A percentile compares a stretch with the other conserved stretches of the same genome.
These are phyloP conservation scores for Capronia americana DNA, from an alignment of 2,329 filamentous ascomycete genomes.

Conservation along the genomic window DNA sequence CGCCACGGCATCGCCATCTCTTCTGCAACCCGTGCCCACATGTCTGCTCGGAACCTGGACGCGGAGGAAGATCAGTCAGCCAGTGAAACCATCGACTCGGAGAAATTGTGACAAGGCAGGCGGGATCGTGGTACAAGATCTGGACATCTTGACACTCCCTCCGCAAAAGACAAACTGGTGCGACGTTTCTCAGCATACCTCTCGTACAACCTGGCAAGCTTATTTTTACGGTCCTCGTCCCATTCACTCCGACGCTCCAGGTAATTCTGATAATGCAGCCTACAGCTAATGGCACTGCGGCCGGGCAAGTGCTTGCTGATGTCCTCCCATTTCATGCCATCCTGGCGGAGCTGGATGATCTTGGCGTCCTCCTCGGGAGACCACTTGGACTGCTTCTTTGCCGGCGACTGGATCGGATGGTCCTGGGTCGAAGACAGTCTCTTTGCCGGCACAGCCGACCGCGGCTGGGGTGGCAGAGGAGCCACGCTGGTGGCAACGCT, in stretches of 20 bases:
- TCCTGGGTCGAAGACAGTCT: slow-evolving; percentile 48
- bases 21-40: slow-evolving; percentile 95
- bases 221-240: slow-evolving; percentile 98
- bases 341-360: slow-evolving; percentile 87
- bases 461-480: slow-evolving; percentile 35
- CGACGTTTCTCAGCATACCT: slow-evolving; percentile 66
- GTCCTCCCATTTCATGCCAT: slow-evolving; percentile 98
- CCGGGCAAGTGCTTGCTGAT: slow-evolving; percentile 91
- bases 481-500: slow-evolving; percentile 36
- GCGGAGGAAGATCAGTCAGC: slow-evolving; percentile 11
- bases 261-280: slow-evolving; percentile 96
- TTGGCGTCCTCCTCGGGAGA: slow-evolving; percentile 89
- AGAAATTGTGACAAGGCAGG: slow-evolving; percentile 14
- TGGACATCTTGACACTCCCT: slow-evolving; percentile 7
- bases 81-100: slow-evolving; percentile 2
- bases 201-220: slow-evolving; percentile 91
- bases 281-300: slow-evolving; percentile 90
- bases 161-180: slow-evolving; percentile 26
- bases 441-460: slow-evolving; percentile 41
- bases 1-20: slow-evolving; percentile 96
- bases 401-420: slow-evolving; percentile 65
- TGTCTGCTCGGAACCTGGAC: slow-evolving; percentile 89
- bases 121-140: slow-evolving; percentile 16
- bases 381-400: slow-evolving; percentile 98
- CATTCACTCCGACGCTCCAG: slow-evolving; percentile 90